Conservation (phyloP, 2,329 filamentous ascomycete genomes). For the Bipolaris oryzae region DNA sequence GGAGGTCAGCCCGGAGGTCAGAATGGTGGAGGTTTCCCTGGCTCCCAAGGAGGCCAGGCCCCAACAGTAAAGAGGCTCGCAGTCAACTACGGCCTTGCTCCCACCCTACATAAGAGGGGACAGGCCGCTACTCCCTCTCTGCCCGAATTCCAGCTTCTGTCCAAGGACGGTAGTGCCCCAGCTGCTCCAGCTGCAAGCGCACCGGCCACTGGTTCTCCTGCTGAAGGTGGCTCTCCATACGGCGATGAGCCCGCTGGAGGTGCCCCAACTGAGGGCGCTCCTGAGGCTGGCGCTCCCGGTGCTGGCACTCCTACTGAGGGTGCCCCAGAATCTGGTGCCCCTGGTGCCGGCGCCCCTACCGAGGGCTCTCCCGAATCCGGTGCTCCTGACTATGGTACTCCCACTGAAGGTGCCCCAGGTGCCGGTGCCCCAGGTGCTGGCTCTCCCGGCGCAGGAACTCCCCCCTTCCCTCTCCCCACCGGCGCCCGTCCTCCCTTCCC, state of each 20-base stretch:
- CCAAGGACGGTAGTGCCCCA: too few species aligned
- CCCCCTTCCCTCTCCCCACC: background rate
- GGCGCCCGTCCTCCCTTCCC: conserved; percentile 1
- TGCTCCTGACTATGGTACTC: background rate
- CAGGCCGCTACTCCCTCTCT: conserved; percentile 7
- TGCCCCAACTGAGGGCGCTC: background rate
- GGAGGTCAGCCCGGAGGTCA: background rate
- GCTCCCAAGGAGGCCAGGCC: background rate
- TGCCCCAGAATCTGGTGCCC: conserved; percentile 1
- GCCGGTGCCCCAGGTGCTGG: background rate
- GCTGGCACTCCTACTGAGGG: background rate
- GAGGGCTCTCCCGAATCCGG: background rate
- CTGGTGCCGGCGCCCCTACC: background rate
- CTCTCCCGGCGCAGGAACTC: background rate
- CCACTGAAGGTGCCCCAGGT: background rate
- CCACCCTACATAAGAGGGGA: conserved; percentile 12
- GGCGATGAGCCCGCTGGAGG: too few species aligned
- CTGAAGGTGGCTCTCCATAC: too few species aligned
- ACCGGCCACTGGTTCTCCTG: too few species aligned
- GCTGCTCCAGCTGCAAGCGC: too few species aligned
- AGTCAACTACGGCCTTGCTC: conserved; percentile 26
- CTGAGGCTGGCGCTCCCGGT: background rate
- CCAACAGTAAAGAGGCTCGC: conserved; percentile 5
- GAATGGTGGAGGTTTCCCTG: background rate
- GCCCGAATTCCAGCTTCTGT: conserved; percentile 10